Evolutionary conservation across 768 basidiomycete species (phyloP), one percentile per base, ranked within the genome.

Genomic region (Pleurotus citrinopileatus): DNA sequence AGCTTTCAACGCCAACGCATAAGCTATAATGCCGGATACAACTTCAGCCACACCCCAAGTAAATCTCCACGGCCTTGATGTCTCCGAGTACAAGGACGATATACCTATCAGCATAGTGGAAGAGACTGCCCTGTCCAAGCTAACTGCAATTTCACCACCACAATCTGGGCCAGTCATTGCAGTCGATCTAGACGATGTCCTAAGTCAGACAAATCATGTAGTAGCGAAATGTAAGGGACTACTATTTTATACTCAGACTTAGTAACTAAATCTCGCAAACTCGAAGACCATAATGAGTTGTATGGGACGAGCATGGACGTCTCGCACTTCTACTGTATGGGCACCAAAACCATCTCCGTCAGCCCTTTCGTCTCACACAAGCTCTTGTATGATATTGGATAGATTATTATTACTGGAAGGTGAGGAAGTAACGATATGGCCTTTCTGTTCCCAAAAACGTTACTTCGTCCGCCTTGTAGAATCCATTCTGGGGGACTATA

Each of bases 391-490:
- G n/a, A 45, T 32, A 45, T 46, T 25, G n/a, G 13, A 47, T 47
- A 84, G 82, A 89, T 62, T 87, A 87, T 59, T 87, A 86, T 65
- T 88, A 85, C 63, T 89, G 87, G 87, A 87, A 86, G 76, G 87
- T 80, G 47, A 46, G 65, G 37, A 32, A n/a, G 27, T 25, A 17
- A 17, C 36, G 9, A 5, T 42, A 15, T n/a, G 15, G 9, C 17
- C 26, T 20, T 17, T 42, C 42, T 19, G 25, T 42, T 55, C 10
- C 22, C 32, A 27, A 20, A 23, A 36, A 15, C n/a, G 51, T 13
- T 15, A 43, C 36, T 1, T 25, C 46, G 29, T 47, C 25, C 17
- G 19, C 25, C 34, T n/a, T 43, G 19, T 46, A 79, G 77, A 79
- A 79, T 60, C 76, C 75, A 19, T 77, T 73, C 61, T 89, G 87